phyloP scores from a whole-genome alignment of 164 flowering plant genomes.

The Pachysandra terminalis region DNA sequence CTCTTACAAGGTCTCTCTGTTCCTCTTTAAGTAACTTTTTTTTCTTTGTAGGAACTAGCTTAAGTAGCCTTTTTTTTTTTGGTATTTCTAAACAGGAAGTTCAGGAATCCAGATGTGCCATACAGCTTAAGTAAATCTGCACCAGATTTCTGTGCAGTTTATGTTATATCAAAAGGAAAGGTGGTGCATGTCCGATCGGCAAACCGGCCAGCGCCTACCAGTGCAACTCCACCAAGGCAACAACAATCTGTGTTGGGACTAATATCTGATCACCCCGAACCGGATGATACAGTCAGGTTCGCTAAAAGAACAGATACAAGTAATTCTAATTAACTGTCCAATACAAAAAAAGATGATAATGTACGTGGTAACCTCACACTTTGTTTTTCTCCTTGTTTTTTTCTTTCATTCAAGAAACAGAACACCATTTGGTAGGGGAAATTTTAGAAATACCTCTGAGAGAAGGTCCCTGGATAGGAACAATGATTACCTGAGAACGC shows the following conservation, averaged over 20 bases:
- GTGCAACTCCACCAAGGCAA: slow-evolving; percentile 36
- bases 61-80: background rate
- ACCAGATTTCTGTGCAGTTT: slow-evolving; percentile 77
- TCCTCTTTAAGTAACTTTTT: background rate
- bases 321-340: background rate
- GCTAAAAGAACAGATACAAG: background rate
- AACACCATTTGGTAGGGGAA: slow-evolving; percentile 10
- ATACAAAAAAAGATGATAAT: background rate
- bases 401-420: slow-evolving; percentile 23
- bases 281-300: slow-evolving; percentile 13
- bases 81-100: slow-evolving; percentile 37
- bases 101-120: slow-evolving; percentile 53
- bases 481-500: slow-evolving; percentile 13
- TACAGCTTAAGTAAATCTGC: slow-evolving; percentile 40
- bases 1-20: slow-evolving; percentile 40
- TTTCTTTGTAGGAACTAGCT: background rate
- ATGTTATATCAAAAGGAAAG: slow-evolving; percentile 67
- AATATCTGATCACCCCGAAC: slow-evolving; percentile 13
- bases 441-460: slow-evolving; percentile 18
- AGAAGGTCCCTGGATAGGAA: slow-evolving; percentile 15
- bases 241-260: slow-evolving; percentile 16
- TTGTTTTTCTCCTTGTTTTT: too few relatives aligned
- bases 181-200: slow-evolving; percentile 40
- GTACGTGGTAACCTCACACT: background rate
- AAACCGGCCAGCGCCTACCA: slow-evolving; percentile 29